These are phyloP conservation scores for Boeremia lycopersici DNA, from an alignment of 2,329 filamentous ascomycete species.

Conservation along the genomic window DNA sequence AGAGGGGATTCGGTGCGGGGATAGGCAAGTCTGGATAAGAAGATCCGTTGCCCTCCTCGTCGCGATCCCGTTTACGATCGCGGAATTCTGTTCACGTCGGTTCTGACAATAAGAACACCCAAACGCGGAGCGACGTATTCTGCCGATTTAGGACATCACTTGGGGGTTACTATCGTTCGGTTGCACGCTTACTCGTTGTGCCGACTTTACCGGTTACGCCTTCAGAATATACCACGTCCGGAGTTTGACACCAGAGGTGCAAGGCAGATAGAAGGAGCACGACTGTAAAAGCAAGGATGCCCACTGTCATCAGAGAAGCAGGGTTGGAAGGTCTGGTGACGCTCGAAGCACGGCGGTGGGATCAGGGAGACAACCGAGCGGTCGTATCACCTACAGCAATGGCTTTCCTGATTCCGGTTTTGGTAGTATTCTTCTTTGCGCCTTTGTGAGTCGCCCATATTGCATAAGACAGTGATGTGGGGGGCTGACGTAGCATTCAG, in stretches of 20 bases:
- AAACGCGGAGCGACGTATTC: constrained; percentile 1
- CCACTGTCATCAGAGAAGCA: constrained; percentile 5
- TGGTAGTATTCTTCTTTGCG: constrained; percentile 34
- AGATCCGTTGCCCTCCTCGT: background rate
- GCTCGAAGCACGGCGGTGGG: constrained; percentile 11
- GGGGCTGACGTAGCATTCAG: constrained; percentile 13
- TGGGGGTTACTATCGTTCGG: constrained; percentile 1
- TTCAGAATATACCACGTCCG: constrained; percentile 1
- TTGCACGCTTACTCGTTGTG: constrained; percentile 6
- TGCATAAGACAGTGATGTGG: background rate
- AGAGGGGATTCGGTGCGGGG: constrained; percentile 9
- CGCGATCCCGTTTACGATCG: background rate
- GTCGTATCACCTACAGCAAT: constrained; percentile 37
- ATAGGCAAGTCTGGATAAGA: constrained; percentile 12
- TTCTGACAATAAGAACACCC: background rate
- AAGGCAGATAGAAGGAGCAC: constrained; percentile 2
- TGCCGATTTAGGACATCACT: background rate
- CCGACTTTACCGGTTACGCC: constrained; percentile 11
- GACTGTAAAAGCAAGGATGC: constrained; percentile 14
- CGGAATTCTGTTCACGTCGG: constrained; percentile 1
- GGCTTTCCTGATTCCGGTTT: constrained; percentile 37
- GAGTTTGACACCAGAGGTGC: background rate
- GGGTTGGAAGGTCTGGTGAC: background rate
- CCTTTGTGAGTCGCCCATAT: constrained; percentile 34
- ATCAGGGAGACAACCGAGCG: constrained; percentile 14